Evolutionary conservation across 139 green algal species (phyloP), one percentile per base, ranked within the genome.

Genomic region (Zygnema circumcarinatum): DNA sequence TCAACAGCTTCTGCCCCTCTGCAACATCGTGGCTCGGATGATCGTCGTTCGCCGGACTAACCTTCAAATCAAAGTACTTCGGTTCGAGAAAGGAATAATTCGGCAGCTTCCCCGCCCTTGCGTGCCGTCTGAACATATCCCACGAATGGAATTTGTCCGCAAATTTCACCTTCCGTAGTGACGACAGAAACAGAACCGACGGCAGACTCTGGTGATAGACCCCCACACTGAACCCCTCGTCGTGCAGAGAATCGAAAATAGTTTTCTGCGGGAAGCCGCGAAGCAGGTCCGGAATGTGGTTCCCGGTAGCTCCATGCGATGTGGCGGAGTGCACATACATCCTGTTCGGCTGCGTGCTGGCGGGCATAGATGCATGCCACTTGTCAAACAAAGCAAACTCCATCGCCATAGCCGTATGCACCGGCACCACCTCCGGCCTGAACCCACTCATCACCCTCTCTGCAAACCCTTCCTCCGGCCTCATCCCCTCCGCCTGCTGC

Each of bases 201-300:
- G 84, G 84, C 81, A 87, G 29, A 53, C 86, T 81, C 25, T 88
- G 52, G 84, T 68, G 86, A 69, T 88, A 89, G 7, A 89, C 36
- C 47, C 84, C 84, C 33, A 88, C 84, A 29, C 54, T 69, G 33
- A 88, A 31, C 2, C 79, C 79, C 47, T 25, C 3, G 22, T 89
- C 81, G 20, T 89, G 40, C 38, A 89, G 78, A 25, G 31, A 33
- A 68, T 89, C 84, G 32, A 81, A 89, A 2, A 89, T 81, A 22
- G 84, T 78, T 33, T 67, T 56, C 52, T 89, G 81, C 11, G 79
- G 79, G 38, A 89, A 89, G 84, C 84, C 84, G 33, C 20, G 32
- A 2, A 52, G 20, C 25, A 89, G 36, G 2, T 83, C 25, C 22
- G 52, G 1, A 33, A 56, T 25, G 21, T 32, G 41, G 21, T 89